phyloP scores from a whole-genome alignment of 2,329 filamentous ascomycete genomes.

The Nemania sp. region DNA sequence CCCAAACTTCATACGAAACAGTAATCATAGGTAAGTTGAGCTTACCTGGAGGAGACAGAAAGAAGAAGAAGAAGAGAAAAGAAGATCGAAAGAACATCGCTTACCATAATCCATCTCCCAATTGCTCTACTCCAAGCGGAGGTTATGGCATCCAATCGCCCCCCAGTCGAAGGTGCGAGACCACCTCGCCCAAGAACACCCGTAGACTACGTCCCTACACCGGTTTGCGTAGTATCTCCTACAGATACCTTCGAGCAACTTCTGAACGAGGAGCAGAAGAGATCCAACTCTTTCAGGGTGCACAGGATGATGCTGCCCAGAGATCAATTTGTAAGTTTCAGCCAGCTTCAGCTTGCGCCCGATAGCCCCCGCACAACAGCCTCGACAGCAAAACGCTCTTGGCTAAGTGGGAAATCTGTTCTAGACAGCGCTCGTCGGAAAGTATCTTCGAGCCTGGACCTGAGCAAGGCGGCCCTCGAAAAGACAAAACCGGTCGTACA shows the following conservation, averaged over 20 bases:
- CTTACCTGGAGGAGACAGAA: not conserved
- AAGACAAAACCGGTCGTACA: conserved; percentile 3
- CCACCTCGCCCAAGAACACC: conserved; percentile 16
- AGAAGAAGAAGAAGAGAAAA: not conserved
- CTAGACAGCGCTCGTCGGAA: not conserved
- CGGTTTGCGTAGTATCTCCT: conserved; percentile 3
- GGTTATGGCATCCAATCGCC: conserved; percentile 13
- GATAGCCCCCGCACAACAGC: not conserved
- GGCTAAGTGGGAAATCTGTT: conserved; percentile 9
- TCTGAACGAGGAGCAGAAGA: conserved; percentile 11
- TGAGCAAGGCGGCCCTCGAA: not conserved
- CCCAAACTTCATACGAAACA: not conserved
- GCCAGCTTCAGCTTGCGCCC: not conserved
- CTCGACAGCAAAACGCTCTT: not conserved
- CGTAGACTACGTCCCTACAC: conserved; percentile 15
- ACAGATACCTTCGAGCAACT: conserved; percentile 3
- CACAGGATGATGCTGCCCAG: not conserved
- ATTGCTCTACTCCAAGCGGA: not conserved
- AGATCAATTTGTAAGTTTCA: not conserved
- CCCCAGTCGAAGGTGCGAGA: not conserved
- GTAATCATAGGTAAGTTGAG: conserved; percentile 6
- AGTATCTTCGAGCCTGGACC: not conserved
- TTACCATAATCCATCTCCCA: not conserved
- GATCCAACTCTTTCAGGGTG: not conserved
- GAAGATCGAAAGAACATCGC: no score